phyloP scores from a whole-genome alignment of 352 stramenopile genomes.

The Globisporangium irregulare region DNA sequence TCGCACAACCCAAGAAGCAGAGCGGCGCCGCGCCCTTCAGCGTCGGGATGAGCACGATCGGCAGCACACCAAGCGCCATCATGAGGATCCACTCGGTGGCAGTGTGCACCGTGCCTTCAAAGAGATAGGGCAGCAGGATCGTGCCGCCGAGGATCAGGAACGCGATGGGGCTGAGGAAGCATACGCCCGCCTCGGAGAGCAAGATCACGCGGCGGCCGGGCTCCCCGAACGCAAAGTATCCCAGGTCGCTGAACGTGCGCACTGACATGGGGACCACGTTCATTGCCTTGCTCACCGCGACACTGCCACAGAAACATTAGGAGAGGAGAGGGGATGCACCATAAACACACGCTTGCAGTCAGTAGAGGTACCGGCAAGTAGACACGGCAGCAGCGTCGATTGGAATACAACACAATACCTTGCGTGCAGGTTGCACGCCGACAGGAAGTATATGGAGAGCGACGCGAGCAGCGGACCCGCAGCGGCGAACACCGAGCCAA shows the following conservation, averaged over 20 bases:
- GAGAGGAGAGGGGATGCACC: too few relatives aligned
- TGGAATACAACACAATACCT: slow-evolving; percentile 23
- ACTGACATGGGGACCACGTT: slow-evolving; percentile 48
- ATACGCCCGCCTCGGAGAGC: slow-evolving; percentile 51
- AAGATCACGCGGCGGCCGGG: slow-evolving; percentile 45
- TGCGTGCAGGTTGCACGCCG: slow-evolving; percentile 72
- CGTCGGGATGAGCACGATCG: slow-evolving; percentile 60
- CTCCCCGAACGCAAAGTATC: slow-evolving; percentile 56
- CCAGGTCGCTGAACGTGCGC: slow-evolving; percentile 72
- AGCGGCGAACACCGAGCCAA: slow-evolving; percentile 60
- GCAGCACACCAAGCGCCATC: slow-evolving; percentile 50
- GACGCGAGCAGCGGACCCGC: slow-evolving; percentile 52
- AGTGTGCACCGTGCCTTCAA: slow-evolving; percentile 27
- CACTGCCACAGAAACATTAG: slow-evolving; percentile 20
- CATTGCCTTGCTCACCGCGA: slow-evolving; percentile 60
- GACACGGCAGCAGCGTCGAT: too few relatives aligned
- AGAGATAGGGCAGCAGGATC: slow-evolving; percentile 49
- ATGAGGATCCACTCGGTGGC: slow-evolving; percentile 63
- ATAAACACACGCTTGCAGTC: too few relatives aligned
- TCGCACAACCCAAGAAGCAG: slow-evolving; percentile 46
- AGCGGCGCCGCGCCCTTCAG: slow-evolving; percentile 44
- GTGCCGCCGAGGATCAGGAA: slow-evolving; percentile 73
- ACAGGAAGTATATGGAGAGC: slow-evolving; percentile 70
- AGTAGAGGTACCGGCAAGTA: not conserved
- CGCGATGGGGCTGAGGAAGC: slow-evolving; percentile 65